Evolutionary conservation across 1,284 basidiomycete species (phyloP), one percentile per base, ranked within the genome.

Genomic region (Pascua sp.): DNA sequence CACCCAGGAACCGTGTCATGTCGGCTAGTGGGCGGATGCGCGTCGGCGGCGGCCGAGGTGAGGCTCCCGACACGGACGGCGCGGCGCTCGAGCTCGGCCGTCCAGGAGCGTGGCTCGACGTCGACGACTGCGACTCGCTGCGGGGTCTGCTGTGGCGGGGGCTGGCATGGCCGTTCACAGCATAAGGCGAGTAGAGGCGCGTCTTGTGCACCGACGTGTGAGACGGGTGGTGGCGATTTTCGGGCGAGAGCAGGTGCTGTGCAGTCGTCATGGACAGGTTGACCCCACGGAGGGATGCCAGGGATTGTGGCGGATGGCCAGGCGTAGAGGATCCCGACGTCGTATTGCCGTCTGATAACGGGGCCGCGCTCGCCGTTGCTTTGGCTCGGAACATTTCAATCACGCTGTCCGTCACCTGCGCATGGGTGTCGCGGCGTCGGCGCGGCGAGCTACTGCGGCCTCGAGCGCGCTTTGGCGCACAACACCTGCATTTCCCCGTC

Each of bases 401-500:
- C 5, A 73, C 61, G 43, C 53, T 60, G 48, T 67, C 67, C 36
- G 62, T 63, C 43, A 63, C 62, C 41, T 55, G 49, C 13, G 47
- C 49, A 39, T 59, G 55, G 36, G 56, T 43, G 32, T 42, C 51
- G 41, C 38, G 42, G 38, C 24, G 43, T 8, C 17, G 42, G 18
- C 47, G 49, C 17, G 46, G 55, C 17, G 49, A 45, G 16, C 45
- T 16, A 11, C 47, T 18, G 47, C 7, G 47, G 47, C 13, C 42
- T 38, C 17, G 44, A 24, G 39, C 50, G 52, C 55, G 61, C 45
- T 70, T 73, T 13, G 79, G 77, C 10, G 80, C 80, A 62, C 83
- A 86, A 69, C 89, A 90, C 55, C 71, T 73, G 67, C 81, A 83
- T 1, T 67, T 65, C 1, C 78, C 79, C 38, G 70, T 75, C 3